These are phyloP conservation scores for Vicia faba DNA, from an alignment of 306 rosid genomes.

Conservation along the genomic window DNA sequence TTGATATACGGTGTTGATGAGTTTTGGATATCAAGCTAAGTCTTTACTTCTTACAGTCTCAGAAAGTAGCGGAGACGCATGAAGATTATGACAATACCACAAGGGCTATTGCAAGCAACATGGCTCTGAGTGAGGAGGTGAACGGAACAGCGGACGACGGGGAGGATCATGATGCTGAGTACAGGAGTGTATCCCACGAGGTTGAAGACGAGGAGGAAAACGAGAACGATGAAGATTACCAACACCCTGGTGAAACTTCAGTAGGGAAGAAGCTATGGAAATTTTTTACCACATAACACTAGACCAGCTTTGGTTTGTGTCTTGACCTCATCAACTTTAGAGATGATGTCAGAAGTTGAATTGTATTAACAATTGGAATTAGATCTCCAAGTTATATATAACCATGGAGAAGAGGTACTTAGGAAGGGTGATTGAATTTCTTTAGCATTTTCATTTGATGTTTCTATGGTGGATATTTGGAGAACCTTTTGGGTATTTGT, in stretches of 20 bases:
- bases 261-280: constrained; percentile 89
- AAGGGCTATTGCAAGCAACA: constrained; percentile 35
- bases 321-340: constrained; percentile 56
- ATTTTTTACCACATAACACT: constrained; percentile 71
- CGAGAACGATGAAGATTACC: constrained; percentile 43
- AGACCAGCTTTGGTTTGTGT: constrained; percentile 34
- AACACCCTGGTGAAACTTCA: constrained; percentile 80
- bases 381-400: constrained; percentile 44
- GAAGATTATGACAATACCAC: constrained; percentile 50
- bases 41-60: constrained; percentile 49
- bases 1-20: too few species aligned
- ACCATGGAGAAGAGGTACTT: constrained; percentile 44
- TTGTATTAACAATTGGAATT: constrained; percentile 56
- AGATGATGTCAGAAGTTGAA: constrained; percentile 46
- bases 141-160: constrained; percentile 61
- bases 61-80: constrained; percentile 44
- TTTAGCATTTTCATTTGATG: constrained; percentile 41
- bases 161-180: constrained; percentile 48
- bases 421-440: constrained; percentile 57
- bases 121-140: constrained; percentile 84
- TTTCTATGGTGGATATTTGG: constrained; percentile 46
- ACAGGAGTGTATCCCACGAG: constrained; percentile 59
- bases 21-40: background rate
- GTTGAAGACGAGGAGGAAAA: constrained; percentile 49
- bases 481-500: constrained; percentile 36